Percentiles rank a stretch among this genome's conserved stretches.
Evolutionary conservation across 2,329 filamentous ascomycete species (phyloP).

Genomic region (Orbilia blumenaviensis): DNA sequence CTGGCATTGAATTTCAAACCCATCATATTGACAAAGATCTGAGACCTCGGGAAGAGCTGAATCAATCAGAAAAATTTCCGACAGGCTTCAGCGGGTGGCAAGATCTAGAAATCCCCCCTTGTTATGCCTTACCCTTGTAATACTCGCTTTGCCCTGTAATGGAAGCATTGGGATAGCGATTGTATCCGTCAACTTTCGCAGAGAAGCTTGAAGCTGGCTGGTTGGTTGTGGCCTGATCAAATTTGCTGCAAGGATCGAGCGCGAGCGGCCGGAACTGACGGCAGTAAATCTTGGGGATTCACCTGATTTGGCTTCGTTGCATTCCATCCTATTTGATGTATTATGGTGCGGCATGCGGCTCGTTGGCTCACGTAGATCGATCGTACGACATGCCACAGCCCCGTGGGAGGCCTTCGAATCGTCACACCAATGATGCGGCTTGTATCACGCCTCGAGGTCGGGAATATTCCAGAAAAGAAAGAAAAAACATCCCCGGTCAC

Average conservation of each 20-base stretch:
- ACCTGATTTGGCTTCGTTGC: not conserved
- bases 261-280: not conserved
- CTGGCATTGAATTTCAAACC: no score
- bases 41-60: not conserved
- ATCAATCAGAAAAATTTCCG: slow-evolving; percentile 13
- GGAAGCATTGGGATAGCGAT: not conserved
- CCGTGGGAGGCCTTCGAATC: not conserved
- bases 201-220: no score
- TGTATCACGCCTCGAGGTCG: no score
- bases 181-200: not conserved
- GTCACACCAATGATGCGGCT: no score
- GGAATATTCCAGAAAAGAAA: not conserved
- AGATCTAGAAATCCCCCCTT: slow-evolving; percentile 17
- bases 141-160: slow-evolving; percentile 4
- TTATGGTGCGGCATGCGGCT: not conserved
- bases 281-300: not conserved
- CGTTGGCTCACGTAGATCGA: not conserved
- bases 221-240: slow-evolving; percentile 1
- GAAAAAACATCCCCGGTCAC: not conserved
- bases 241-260: not conserved
- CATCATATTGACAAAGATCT: no score
- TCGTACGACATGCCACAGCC: not conserved
- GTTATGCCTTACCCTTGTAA: slow-evolving; percentile 29
- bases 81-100: not conserved
- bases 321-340: not conserved